Base-by-base conservation (phyloP, 164 flowering plant genomes). In the Dillenia suffruticosa region DNA sequence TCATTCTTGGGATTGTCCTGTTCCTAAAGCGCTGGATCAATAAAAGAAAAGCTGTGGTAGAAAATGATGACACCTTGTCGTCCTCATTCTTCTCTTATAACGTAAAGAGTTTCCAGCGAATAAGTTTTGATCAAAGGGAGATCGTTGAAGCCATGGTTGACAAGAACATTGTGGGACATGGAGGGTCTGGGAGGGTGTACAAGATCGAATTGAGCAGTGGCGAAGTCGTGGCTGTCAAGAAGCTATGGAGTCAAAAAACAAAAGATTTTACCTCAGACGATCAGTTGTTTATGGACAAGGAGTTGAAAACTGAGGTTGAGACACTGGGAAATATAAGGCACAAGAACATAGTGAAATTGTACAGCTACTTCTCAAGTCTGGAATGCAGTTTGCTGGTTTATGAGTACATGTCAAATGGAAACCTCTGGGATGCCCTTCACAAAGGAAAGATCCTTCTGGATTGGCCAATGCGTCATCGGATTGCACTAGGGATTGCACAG, bases 391-490 rank as follows among this genome's bases (percentile, higher is more conserved):
- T 91, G 61, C 64, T 94, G 74, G 96, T 94, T 63, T 94, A 91
- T 49, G 97, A 94, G 65, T 91, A 84, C 74, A 94, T 94, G 97
- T 83, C 93, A 11, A 94, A 94, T 68, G 99, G 99, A 54, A 94
- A 86, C 63, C 86, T 94, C 1, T 88, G 96, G 96, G 96, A 94
- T 63, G 83, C 93, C 0, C 84, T 94, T 59, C 97, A 91, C 69
- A 70, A 62, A 46, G 92, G 85, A 15, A 72, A 71, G 56, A 51
- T 68, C 59, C 54, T 71, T 54, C 65, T 94, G 68, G 90, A 89
- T 70, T 94, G 99, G 97, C 93, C 97, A 0, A 84, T 77, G 9
- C 82, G 99, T 12, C 90, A 94, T 61, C 79, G 68, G 55, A 88
- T 94, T 19, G 97, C 97, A 0, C 78, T 89, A 0, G 99, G 97